Evolutionary conservation across 768 basidiomycete species (phyloP).

Genomic region (Lactarius psammicola): DNA sequence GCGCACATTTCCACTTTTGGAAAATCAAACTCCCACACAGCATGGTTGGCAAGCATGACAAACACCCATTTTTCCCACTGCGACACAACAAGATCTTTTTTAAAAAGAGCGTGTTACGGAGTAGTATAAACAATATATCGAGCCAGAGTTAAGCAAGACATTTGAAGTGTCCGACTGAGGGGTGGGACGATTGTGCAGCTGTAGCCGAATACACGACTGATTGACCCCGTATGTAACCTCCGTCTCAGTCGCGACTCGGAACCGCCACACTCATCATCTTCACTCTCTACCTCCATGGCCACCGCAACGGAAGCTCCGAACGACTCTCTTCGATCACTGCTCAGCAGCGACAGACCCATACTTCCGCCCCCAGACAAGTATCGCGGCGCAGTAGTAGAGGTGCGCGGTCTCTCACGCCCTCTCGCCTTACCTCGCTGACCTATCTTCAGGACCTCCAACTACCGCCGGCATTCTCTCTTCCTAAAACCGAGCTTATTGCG

Average conservation of each 20-base stretch:
- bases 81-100: too few species aligned
- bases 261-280: not conserved
- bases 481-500: slow-evolving; percentile 64
- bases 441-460: slow-evolving; percentile 67
- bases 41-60: too few species aligned
- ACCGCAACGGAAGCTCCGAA: not conserved
- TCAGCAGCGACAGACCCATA: not conserved
- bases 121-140: too few species aligned
- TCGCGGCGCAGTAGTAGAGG: slow-evolving; percentile 90
- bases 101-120: too few species aligned
- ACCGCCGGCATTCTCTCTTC: slow-evolving; percentile 84
- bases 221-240: slow-evolving; percentile 14
- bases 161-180: too few species aligned
- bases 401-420: slow-evolving; percentile 33
- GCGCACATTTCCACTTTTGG: too few species aligned
- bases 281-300: slow-evolving; percentile 16
- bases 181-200: too few species aligned
- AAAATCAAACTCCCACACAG: too few species aligned
- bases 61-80: too few species aligned
- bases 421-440: slow-evolving; percentile 3
- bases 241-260: slow-evolving; percentile 20
- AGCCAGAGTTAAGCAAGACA: too few species aligned
- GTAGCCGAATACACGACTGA: not conserved
- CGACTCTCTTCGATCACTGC: not conserved
- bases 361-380: slow-evolving; percentile 54